These are phyloP conservation scores for Craterostigma plantagineum DNA, from an alignment of 257 asterid genomes.

Conservation along the genomic window DNA sequence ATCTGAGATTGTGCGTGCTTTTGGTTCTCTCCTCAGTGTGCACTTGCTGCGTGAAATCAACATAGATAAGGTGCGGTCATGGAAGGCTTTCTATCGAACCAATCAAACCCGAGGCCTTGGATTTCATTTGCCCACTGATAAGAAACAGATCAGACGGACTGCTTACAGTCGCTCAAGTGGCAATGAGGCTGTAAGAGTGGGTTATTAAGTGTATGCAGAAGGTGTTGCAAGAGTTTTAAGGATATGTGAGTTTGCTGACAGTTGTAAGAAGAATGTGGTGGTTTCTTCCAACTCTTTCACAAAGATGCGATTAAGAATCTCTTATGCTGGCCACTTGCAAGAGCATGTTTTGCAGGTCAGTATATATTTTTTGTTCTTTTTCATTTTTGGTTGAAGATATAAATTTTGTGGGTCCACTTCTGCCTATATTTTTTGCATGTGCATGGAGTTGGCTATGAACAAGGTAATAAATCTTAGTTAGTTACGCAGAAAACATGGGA, in stretches of 20 bases:
- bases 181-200: slow-evolving; percentile 42
- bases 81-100: slow-evolving; percentile 72
- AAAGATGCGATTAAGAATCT: slow-evolving; percentile 60
- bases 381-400: slow-evolving; percentile 1
- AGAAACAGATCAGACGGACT: slow-evolving; percentile 26
- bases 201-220: slow-evolving; percentile 89
- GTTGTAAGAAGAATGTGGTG: slow-evolving; percentile 37
- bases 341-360: slow-evolving; percentile 63
- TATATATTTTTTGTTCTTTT: slow-evolving; percentile 7
- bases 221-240: slow-evolving; percentile 87
- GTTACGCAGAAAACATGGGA: no score
- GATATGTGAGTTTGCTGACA: slow-evolving; percentile 66
- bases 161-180: slow-evolving; percentile 23
- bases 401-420: no score
- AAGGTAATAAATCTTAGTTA: no score
- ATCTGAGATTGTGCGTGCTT: slow-evolving; percentile 9
- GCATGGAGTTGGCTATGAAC: no score
- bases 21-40: slow-evolving; percentile 31
- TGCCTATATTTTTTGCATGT: no score
- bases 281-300: slow-evolving; percentile 21
- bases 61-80: slow-evolving; percentile 79
- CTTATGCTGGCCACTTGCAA: slow-evolving; percentile 58
- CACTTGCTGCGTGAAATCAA: slow-evolving; percentile 72
- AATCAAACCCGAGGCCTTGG: slow-evolving; percentile 62
- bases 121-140: slow-evolving; percentile 36